Percentiles rank a stretch among this genome's conserved stretches.
These are phyloP conservation scores for Prorocentrum cordatum DNA, from an alignment of 169 alveolate genomes.

Conservation along the genomic window DNA sequence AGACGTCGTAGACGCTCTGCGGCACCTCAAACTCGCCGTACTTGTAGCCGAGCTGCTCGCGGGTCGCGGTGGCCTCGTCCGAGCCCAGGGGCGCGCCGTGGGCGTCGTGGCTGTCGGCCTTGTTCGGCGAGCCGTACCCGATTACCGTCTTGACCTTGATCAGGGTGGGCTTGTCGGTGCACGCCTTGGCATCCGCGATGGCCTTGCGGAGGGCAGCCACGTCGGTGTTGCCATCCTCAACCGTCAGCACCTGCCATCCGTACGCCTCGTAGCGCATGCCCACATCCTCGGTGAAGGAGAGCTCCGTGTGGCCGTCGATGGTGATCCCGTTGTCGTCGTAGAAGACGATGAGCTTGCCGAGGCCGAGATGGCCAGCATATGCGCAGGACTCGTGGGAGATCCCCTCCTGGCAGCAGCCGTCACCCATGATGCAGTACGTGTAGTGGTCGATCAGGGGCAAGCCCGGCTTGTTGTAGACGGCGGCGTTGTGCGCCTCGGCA, in stretches of 20 bases:
- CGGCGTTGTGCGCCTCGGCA: conserved; percentile 73
- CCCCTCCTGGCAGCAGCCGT: conserved; percentile 76
- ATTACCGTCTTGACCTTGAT: conserved; percentile 75
- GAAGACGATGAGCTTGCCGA: conserved; percentile 75
- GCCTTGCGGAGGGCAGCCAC: conserved; percentile 49
- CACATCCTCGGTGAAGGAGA: conserved; percentile 76
- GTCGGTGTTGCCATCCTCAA: conserved; percentile 61
- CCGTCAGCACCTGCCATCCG: conserved; percentile 13
- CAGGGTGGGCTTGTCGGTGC: conserved; percentile 77
- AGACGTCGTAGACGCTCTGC: conserved; percentile 68
- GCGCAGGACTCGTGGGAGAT: conserved; percentile 79
- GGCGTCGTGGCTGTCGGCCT: conserved; percentile 78
- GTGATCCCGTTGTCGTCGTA: conserved; percentile 78
- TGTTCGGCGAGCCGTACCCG: conserved; percentile 75
- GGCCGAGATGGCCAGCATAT: conserved; percentile 78
- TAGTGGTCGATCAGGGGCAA: conserved; percentile 72
- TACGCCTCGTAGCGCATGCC: conserved; percentile 14
- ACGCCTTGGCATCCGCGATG: conserved; percentile 76
- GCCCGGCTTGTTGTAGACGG: conserved; percentile 71
- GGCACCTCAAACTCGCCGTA: conserved; percentile 77
- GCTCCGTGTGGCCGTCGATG: conserved; percentile 77
- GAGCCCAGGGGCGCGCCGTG: conserved; percentile 80
- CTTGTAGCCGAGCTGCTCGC: conserved; percentile 73
- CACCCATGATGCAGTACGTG: conserved; percentile 72
- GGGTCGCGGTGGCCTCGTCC: conserved; percentile 76